Evolutionary conservation across 1,139 yeast genomes (phyloP), one percentile per base, ranked within the genome.

Genomic region (Kurtzmaniella quercitrusa): DNA sequence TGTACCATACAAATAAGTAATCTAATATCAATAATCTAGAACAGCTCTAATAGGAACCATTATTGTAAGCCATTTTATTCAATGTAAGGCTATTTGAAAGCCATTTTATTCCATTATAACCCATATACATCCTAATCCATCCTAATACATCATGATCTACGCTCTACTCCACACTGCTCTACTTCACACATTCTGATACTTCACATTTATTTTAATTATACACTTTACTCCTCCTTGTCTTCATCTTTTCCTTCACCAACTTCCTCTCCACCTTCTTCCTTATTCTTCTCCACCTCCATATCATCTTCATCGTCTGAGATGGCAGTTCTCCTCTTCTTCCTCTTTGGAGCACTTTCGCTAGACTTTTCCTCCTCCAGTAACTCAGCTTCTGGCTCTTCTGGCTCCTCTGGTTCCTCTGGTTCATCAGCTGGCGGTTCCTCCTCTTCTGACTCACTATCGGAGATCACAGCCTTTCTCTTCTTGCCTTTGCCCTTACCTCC

Each of bases 171-270:
- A n/a, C 23, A 21, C 23, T 8, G 8, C 8, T 21, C 23, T 21
- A 8, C 23, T 21, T 21, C 23, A 4, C 23, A 21, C 23, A 21
- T 21, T 21, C 31, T 27, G 10, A 27, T 11, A n/a, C 14, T 27
- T 27, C 12, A 27, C 31, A 27, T 27, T 27, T 27, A 27, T 27
- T 27, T 5, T 27, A 27, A 27, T 27, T 3, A 27, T 27, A 27
- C 31, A 27, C 31, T 6, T 12, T n/a, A 27, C 31, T 10, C 14
- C 10, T 31, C 37, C 25, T 52, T 44, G 25, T 50, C 61, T 34
- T 63, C 71, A 14, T 59, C 72, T 42, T 60, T 62, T 31, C 65
- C 79, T 39, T 75, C 82, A 46, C 78, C 84, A 14, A 44, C 48
- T 5, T 38, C 12, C 19, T 12, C n/a, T 15, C 11, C 27, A n/a